Base-by-base conservation (phyloP, 2,329 filamentous ascomycete species). In the Exserohilum rostratum region DNA sequence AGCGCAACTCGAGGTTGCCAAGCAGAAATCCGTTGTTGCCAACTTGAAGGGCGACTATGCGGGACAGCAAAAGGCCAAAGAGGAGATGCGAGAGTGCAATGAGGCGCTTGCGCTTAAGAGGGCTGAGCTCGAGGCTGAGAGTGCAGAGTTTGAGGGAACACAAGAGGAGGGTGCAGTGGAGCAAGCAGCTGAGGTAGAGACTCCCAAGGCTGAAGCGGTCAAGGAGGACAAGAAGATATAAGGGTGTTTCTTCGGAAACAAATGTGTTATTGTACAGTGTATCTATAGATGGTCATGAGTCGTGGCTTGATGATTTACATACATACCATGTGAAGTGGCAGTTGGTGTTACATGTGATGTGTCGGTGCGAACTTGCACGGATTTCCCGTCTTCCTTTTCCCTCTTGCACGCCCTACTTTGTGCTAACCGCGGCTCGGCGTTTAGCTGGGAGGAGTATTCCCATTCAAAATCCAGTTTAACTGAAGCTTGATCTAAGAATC, bases 181-280 rank as follows among this genome's bases (percentile, higher is more conserved):
- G 2, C 38, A 43, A 13, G n/a, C 22, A 6, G 33, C 37, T 6
- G 51, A 46, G 18, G 13, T 42, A 13, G 57, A 58, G 31, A 25
- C 20, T 10, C 15, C 20, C 6, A 42, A 6, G 3, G 7, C 6
- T 27, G 43, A 47, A 12, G 2, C 30, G 12, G 49, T 2, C 12
- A 55, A 49, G 27, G 38, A 55, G 35, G 55, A 58, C 31, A 55
- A 60, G 53, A 60, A 34, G 47, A 57, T 43, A 53, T 25, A 46
- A 7, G 5, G n/a, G n/a, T n/a, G 11, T 35, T 34, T 9, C 11
- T 35, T 15, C 25, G 29, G 39, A 42, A n/a, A 17, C 17, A 35
- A 30, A 22, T 55, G 48, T 54, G 42, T 51, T 55, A 55, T 55
- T 58, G 53, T 61, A 64, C 55, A 59, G 42, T 60, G 43, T 58